A percentile compares a stretch with the other conserved stretches of the same genome.
Evolutionary conservation across 108 stramenopile species (phyloP).

Genomic region (Cyclotella kingstonii): DNA sequence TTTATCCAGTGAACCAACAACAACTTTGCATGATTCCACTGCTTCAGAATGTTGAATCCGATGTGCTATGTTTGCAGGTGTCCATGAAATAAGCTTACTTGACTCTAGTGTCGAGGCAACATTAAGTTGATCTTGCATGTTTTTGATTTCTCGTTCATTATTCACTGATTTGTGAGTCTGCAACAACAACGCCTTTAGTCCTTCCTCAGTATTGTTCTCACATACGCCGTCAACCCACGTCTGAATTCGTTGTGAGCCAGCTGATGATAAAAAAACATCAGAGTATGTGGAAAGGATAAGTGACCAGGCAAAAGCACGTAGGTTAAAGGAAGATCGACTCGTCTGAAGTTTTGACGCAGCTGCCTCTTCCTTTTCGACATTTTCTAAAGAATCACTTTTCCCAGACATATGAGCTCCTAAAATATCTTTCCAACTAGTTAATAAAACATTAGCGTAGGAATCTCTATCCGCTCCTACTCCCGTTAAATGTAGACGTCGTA

Average conservation of each 20-base stretch:
- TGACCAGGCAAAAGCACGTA: conserved; percentile 66
- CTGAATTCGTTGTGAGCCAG: conserved; percentile 25
- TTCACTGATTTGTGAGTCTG: conserved; percentile 39
- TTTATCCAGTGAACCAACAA: conserved; percentile 56
- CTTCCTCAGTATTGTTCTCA: conserved; percentile 38
- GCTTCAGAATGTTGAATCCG: conserved; percentile 23
- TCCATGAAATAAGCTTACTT: conserved; percentile 43
- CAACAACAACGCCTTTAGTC: conserved; percentile 50
- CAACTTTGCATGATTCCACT: conserved; percentile 15
- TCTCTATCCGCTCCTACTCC: conserved; percentile 57
- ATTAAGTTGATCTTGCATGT: too few relatives aligned
- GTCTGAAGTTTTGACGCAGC: conserved; percentile 15
- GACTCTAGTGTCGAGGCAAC: too few relatives aligned
- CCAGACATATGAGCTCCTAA: conserved; percentile 15
- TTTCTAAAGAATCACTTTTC: neutral
- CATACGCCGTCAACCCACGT: conserved; percentile 48
- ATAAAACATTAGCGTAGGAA: conserved; percentile 38
- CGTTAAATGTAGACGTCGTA: conserved; percentile 57
- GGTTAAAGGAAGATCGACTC: conserved; percentile 17
- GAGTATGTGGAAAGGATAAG: conserved; percentile 58
- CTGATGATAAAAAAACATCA: conserved; percentile 37
- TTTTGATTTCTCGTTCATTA: neutral
- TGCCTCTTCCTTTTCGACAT: conserved; percentile 10
- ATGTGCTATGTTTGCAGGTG: conserved; percentile 48
- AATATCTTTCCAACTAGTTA: conserved; percentile 51